Conservation (phyloP, 257 asterid genomes). For the Solanum sejunctum region DNA sequence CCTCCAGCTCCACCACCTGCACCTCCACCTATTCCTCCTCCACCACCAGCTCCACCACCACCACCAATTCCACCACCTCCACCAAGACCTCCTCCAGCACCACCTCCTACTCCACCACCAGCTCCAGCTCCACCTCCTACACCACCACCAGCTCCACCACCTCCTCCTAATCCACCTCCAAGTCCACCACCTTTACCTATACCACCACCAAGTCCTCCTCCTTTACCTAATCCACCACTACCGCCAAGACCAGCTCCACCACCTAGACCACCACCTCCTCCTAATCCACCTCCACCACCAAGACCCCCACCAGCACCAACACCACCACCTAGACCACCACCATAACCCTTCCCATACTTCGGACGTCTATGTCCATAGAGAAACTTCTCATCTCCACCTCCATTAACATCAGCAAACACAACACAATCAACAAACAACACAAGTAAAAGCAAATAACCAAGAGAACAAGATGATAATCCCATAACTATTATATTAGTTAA, state of each 20-base stretch:
- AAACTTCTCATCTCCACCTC: not conserved
- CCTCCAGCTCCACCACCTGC: conserved; percentile 1
- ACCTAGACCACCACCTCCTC: not conserved
- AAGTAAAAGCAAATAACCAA: not conserved
- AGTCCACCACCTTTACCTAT: not conserved
- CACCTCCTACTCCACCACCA: not conserved
- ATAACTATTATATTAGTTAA: not conserved
- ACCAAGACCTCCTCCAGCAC: not conserved
- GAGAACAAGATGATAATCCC: not conserved
- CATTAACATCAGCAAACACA: not conserved
- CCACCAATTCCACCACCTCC: not conserved
- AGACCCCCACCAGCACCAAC: not conserved
- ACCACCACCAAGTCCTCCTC: not conserved
- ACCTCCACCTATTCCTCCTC: not conserved
- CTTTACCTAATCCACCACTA: not conserved
- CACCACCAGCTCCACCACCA: not conserved
- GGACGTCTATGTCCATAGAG: not conserved
- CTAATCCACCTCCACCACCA: not conserved
- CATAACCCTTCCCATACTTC: not conserved
- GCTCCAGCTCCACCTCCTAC: not conserved
- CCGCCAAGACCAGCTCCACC: not conserved
- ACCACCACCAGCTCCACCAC: not conserved
- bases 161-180: not conserved
- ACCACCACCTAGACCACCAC: not conserved
- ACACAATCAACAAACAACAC: not conserved